These are phyloP conservation scores for Zizania latifolia DNA, from an alignment of 176 grass and related monocot genomes.

Conservation along the genomic window DNA sequence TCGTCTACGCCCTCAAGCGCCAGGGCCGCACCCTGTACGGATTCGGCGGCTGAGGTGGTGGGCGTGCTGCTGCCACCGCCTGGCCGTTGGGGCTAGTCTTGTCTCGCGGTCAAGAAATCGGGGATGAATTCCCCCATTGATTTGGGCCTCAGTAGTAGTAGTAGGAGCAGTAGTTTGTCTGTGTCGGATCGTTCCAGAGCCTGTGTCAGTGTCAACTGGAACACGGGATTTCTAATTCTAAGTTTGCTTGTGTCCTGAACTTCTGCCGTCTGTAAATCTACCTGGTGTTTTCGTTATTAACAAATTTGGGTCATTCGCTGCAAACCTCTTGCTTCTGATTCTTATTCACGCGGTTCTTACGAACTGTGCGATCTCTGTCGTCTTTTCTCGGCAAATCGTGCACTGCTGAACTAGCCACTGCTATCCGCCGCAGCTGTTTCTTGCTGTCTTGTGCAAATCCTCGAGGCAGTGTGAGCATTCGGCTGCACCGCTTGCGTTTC, in stretches of 20 bases:
- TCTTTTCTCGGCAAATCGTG: not conserved
- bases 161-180: not conserved
- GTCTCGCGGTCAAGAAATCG: constrained; percentile 30
- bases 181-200: not conserved
- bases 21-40: constrained; percentile 73
- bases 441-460: too few species aligned
- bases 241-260: not conserved
- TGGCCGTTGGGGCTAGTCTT: constrained; percentile 24
- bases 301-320: not conserved
- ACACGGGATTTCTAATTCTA: not conserved
- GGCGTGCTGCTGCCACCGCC: not conserved
- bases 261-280: not conserved
- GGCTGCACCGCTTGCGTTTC: too few species aligned
- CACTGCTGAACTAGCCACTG: too few species aligned
- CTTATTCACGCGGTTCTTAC: not conserved
- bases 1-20: constrained; percentile 71
- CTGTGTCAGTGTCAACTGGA: not conserved
- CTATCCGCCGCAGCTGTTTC: not conserved
- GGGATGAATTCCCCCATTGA: not conserved
- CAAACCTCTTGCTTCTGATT: not conserved
- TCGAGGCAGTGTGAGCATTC: too few species aligned
- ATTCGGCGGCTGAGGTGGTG: constrained; percentile 43
- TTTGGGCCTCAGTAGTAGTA: not conserved
- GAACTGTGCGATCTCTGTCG: not conserved
- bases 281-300: not conserved